Conservation (phyloP, 371 early-diverging fungal species). For the Chytridiales sp. region DNA sequence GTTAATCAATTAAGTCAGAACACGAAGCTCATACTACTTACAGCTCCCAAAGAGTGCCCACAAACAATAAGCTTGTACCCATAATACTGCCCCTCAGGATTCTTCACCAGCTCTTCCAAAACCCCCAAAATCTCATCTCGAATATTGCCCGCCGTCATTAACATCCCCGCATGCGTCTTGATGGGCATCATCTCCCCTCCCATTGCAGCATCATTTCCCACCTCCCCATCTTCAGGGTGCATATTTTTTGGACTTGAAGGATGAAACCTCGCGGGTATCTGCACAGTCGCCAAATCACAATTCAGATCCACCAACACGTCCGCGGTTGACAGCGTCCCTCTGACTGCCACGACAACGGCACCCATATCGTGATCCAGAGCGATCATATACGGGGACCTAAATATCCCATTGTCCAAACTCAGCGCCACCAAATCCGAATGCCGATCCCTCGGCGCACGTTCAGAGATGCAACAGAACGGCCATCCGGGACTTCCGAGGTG, state of each 20-base stretch:
- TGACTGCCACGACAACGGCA: slow-evolving; percentile 38
- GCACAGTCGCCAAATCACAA: slow-evolving; percentile 30
- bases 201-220: too few relatives aligned
- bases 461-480: slow-evolving; percentile 25
- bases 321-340: slow-evolving; percentile 42
- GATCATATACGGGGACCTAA: slow-evolving; percentile 36
- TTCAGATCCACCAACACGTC: slow-evolving; percentile 42
- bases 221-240: not conserved
- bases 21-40: slow-evolving; percentile 15
- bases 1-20: not conserved
- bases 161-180: slow-evolving; percentile 26
- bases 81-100: slow-evolving; percentile 12
- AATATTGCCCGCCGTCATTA: slow-evolving; percentile 35
- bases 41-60: slow-evolving; percentile 46
- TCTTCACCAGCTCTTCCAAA: slow-evolving; percentile 22
- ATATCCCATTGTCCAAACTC: slow-evolving; percentile 34
- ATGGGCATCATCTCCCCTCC: slow-evolving; percentile 1
- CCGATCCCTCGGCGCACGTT: slow-evolving; percentile 18
- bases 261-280: slow-evolving; percentile 16
- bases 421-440: slow-evolving; percentile 33
- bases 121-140: slow-evolving; percentile 29
- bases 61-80: slow-evolving; percentile 29
- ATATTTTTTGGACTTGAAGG: not conserved
- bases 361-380: slow-evolving; percentile 33
- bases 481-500: slow-evolving; percentile 30